These are phyloP conservation scores for Mycena metata DNA, from an alignment of 768 basidiomycete genomes.

Conservation along the genomic window DNA sequence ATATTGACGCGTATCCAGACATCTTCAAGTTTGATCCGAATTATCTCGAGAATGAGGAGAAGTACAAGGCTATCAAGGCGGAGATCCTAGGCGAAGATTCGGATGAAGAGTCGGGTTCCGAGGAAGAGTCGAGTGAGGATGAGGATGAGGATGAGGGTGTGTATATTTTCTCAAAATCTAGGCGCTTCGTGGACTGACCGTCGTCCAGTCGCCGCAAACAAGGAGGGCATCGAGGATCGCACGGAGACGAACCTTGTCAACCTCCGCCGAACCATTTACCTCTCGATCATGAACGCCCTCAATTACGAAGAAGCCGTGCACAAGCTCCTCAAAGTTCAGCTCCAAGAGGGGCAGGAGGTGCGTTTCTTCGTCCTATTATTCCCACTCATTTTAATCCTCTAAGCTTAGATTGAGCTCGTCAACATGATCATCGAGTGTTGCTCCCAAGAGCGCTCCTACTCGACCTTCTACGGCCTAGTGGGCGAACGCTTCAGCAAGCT, in stretches of 20 bases:
- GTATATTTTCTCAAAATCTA: neutral
- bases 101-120: conserved; percentile 77
- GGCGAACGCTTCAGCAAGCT: conserved; percentile 98
- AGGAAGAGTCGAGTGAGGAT: conserved; percentile 75
- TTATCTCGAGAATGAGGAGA: conserved; percentile 92
- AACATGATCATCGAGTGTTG: conserved; percentile 99
- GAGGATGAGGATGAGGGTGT: conserved; percentile 66
- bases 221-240: conserved; percentile 92
- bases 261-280: conserved; percentile 91
- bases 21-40: conserved; percentile 95
- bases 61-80: conserved; percentile 89
- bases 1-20: conserved; percentile 61
- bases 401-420: conserved; percentile 86
- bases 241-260: conserved; percentile 98
- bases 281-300: conserved; percentile 99
- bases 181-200: conserved; percentile 12
- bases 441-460: conserved; percentile 98
- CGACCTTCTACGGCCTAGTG: conserved; percentile 95
- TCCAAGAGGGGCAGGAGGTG: conserved; percentile 95
- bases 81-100: conserved; percentile 95
- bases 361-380: neutral
- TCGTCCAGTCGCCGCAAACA: conserved; percentile 74
- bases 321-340: conserved; percentile 93
- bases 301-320: conserved; percentile 99
- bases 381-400: neutral